Evolutionary conservation across 192 early-diverging fungal species (phyloP), one percentile per base, ranked within the genome.

Genomic region (Coemansia sp.): DNA sequence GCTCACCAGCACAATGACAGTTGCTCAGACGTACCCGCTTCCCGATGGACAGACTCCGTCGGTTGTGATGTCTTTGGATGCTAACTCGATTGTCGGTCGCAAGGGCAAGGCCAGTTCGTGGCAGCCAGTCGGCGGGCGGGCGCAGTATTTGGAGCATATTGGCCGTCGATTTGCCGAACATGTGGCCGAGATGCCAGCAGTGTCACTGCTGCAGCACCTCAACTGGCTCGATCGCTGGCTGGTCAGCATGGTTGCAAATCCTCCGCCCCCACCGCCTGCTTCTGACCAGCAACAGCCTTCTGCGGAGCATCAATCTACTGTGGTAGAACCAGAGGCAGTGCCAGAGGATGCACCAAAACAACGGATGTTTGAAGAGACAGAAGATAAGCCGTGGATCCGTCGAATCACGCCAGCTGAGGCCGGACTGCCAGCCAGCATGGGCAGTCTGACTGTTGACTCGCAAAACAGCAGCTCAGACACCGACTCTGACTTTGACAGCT

Each of bases 191-290:
- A 23, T 48, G 43, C 58, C 74, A 9, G 19, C 59, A 8, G 56
- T 62, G 6, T 57, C 82, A 60, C 37, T 82, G 16, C 55, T 85
- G 39, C 76, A 80, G 27, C 74, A 73, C 29, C 65, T 85, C 43
- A 85, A 85, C 55, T 85, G 83, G 83, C 73, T 85, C 2, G 83
- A 85, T 16, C 83, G 77, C 10, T 59, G 75, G 64, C 59, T 84
- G 4, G 63, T 67, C n/a, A 12, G 59, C 17, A 65, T 80, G 54
- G 7, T 72, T 12, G 31, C 64, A 14, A 22, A 23, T 19, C 68
- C 71, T 3, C 67, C 22, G 27, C 31, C 54, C 3, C 37, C 5
- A 10, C 37, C 37, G 10, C 41, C 16, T 43, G 41, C 16, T 43
- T 43, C 41, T 4, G 41, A 43, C 3, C 12, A 16, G 41, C 41